phyloP scores from a whole-genome alignment of 176 grass and related monocot genomes.

The sorghum (Sorghum bicolor) region DNA sequence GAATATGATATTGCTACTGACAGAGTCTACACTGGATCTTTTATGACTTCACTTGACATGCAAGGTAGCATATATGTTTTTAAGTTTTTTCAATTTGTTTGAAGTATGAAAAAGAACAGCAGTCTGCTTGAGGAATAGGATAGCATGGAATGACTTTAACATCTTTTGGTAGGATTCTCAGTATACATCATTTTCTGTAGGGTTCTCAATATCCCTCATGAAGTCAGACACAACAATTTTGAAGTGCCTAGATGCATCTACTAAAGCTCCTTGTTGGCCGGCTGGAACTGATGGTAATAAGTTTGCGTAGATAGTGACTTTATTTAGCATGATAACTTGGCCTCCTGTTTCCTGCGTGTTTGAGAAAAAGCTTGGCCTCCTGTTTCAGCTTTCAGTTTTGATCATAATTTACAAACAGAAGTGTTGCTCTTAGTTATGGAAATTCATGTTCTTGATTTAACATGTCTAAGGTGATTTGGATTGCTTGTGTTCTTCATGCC shows the following conservation, averaged over 20 bases:
- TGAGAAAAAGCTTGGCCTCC: neutral
- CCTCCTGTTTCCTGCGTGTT: too few relatives aligned
- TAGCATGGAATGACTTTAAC: neutral
- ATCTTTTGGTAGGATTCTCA: conserved; percentile 60
- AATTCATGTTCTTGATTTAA: neutral
- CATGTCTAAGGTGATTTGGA: neutral
- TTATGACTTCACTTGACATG: conserved; percentile 99
- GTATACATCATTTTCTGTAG: conserved; percentile 47
- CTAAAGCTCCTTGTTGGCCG: conserved; percentile 83
- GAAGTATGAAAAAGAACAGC: neutral
- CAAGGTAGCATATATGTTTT: conserved; percentile 47
- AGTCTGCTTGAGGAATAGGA: neutral
- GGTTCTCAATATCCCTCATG: conserved; percentile 92
- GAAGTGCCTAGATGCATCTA: conserved; percentile 73
- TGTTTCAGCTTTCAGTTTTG: neutral
- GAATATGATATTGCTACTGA: conserved; percentile 90
- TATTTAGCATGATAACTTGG: neutral
- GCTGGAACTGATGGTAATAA: conserved; percentile 64
- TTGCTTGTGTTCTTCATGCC: neutral
- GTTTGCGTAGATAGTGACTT: neutral
- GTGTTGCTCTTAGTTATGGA: neutral
- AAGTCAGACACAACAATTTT: conserved; percentile 73
- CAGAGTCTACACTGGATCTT: conserved; percentile 88
- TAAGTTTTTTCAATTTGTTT: conserved; percentile 26
- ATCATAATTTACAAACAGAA: neutral